phyloP scores from a whole-genome alignment of 805 yeast genomes.

The Lachancea quebecensis region DNA sequence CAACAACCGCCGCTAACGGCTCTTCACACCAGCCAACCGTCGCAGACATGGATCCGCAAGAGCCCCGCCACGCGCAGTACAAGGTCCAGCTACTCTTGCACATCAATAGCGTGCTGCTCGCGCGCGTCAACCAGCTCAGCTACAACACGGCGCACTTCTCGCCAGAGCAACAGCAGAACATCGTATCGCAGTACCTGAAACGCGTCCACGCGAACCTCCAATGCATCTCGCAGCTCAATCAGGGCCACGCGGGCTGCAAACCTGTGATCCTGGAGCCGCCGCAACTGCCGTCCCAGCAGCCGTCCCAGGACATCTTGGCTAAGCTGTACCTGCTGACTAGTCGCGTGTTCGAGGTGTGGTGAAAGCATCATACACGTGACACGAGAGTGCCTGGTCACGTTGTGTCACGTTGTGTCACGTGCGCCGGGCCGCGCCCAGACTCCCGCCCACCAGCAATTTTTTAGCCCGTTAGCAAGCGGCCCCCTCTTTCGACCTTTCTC shows the following conservation, averaged over 20 bases:
- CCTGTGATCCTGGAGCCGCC: conserved; percentile 27
- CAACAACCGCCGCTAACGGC: too few species aligned
- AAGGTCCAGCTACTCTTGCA: conserved; percentile 31
- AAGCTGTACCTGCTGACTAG: conserved; percentile 28
- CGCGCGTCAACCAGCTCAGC: conserved; percentile 24
- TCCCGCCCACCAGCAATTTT: too few species aligned
- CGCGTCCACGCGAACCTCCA: conserved; percentile 32
- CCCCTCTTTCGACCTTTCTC: too few species aligned
- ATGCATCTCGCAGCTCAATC: conserved; percentile 32
- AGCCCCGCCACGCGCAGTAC: conserved; percentile 27
- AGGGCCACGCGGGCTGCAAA: conserved; percentile 21
- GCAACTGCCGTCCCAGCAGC: conserved; percentile 15
- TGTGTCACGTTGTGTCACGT: too few species aligned
- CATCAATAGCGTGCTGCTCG: conserved; percentile 28
- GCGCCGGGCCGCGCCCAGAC: too few species aligned
- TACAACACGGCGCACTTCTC: conserved; percentile 14
- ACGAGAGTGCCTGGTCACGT: too few species aligned
- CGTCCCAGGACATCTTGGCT: conserved; percentile 25
- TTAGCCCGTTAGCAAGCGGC: too few species aligned
- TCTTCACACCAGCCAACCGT: neutral
- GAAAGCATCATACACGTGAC: neutral
- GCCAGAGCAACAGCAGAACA: conserved; percentile 23
- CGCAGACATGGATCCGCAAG: neutral
- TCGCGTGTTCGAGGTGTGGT: conserved; percentile 32
- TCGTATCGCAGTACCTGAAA: conserved; percentile 27